Evolutionary conservation across 176 grass and related monocot genomes (phyloP), one percentile per base, ranked within the genome.

Genomic region (Oryza meyeriana): DNA sequence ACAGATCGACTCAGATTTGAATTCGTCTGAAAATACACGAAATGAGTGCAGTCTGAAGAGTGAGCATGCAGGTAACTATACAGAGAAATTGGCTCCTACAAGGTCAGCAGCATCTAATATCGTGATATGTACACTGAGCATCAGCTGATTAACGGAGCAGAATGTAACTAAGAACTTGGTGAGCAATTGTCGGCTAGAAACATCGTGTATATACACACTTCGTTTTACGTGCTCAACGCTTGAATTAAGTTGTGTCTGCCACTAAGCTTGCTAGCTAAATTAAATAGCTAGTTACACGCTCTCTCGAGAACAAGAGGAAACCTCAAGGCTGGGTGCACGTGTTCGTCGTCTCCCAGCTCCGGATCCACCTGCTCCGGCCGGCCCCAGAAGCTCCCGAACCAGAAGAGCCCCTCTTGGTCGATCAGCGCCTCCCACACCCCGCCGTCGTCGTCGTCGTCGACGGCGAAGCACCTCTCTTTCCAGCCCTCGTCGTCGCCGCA

Each of bases 341-440:
- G 32, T 20, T 85, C 73, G 10, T 66, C 87, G 2, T 68, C 88
- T 42, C 33, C 72, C 0, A 55, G 4, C 38, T 6, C 78, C 14
- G 27, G 58, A 8, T 12, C 58, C 10, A 64, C 73, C 61, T 68
- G 59, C 67, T 82, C 79, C 24, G 47, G 33, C 61, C 79, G 88
- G 67, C 88, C 90, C 94, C 94, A 94, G 68, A 97, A 97, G 85
- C 92, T 97, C 55, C 94, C 94, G 80, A 97, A 97, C 92, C 92
- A 97, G 72, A 97, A 90, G 36, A 90, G 79, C 8, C 92, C 92
- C 79, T 81, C 81, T 52, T 87, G 81, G 35, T 79, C 82, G 18
- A 83, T 62, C 35, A 97, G 72, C 79, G 86, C 83, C 83, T 75
- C 81, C 91, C 87, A 97, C 52, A 81, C 75, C 47, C 50, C 70